A percentile compares a stretch with the other conserved stretches of the same genome.
Evolutionary conservation across 371 early-diverging fungal species (phyloP).

Genomic region (Mucor saturninus): DNA sequence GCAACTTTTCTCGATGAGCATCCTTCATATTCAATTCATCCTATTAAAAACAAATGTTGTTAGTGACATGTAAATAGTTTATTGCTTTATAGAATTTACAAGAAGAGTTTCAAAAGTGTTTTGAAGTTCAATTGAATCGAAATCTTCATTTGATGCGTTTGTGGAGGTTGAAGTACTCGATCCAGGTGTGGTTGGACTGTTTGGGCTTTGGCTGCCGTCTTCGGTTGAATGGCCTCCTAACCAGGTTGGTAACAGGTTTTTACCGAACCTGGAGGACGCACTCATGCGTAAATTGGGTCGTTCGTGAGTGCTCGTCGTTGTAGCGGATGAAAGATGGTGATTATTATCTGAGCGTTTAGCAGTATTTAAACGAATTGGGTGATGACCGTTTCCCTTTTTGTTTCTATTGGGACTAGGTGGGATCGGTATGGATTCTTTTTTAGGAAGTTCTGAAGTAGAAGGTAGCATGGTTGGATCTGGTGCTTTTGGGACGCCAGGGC

Average conservation of each 20-base stretch:
- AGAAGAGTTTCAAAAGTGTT: constrained; percentile 31
- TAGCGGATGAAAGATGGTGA: constrained; percentile 13
- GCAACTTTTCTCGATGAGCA: constrained; percentile 50
- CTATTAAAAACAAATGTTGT: constrained; percentile 22
- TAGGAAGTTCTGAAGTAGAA: constrained; percentile 10
- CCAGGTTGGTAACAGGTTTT: constrained; percentile 45
- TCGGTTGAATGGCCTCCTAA: constrained; percentile 34
- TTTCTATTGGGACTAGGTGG: constrained; percentile 14
- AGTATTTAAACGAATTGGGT: constrained; percentile 16
- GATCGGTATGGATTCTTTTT: constrained; percentile 14
- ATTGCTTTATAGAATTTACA: constrained; percentile 2
- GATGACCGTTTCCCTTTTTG: constrained; percentile 11
- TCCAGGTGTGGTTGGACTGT: constrained; percentile 8
- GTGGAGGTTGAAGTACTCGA: constrained; percentile 1
- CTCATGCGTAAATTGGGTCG: constrained; percentile 33
- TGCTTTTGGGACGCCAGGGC: constrained; percentile 1
- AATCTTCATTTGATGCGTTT: neutral
- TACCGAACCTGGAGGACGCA: constrained; percentile 49
- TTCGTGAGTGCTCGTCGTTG: constrained; percentile 20
- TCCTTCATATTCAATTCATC: constrained; percentile 68
- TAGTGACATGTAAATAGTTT: neutral
- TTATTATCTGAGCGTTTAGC: neutral
- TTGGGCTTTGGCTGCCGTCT: constrained; percentile 3
- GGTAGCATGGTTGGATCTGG: constrained; percentile 4
- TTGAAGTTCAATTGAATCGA: constrained; percentile 13